Evolutionary conservation across 2,329 filamentous ascomycete species (phyloP).

Genomic region (Colletotrichum sansevieriae): DNA sequence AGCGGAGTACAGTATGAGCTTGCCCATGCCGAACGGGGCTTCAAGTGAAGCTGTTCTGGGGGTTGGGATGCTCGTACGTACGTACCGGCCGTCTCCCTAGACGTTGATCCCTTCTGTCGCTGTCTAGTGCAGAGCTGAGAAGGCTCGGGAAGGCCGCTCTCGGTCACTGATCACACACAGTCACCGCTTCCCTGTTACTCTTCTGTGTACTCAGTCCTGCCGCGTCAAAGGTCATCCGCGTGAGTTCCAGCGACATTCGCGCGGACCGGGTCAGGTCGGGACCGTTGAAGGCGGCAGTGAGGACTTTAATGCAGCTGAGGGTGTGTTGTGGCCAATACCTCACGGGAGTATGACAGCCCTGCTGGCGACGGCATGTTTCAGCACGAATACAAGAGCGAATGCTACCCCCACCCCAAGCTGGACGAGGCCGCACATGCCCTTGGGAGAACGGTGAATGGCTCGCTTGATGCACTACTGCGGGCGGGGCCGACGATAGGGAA

Average conservation of each 20-base stretch:
- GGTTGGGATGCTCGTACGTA: neutral
- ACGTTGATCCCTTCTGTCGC: neutral
- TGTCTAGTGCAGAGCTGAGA: neutral
- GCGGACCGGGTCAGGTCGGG: neutral
- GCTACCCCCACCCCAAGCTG: slow-evolving; percentile 37
- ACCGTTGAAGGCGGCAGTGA: neutral
- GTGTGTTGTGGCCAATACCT: slow-evolving; percentile 17
- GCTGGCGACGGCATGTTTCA: slow-evolving; percentile 37
- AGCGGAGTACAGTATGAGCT: neutral
- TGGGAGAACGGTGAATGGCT: slow-evolving; percentile 32
- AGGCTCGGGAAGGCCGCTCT: slow-evolving; percentile 14
- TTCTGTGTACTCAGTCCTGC: too few relatives aligned
- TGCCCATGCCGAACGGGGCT: neutral
- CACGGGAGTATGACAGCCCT: slow-evolving; percentile 18
- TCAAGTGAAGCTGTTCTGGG: slow-evolving; percentile 9
- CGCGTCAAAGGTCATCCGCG: slow-evolving; percentile 23
- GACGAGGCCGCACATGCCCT: neutral
- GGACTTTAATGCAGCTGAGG: slow-evolving; percentile 7
- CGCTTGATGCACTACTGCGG: slow-evolving; percentile 39
- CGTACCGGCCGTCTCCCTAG: neutral
- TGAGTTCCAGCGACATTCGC: slow-evolving; percentile 25
- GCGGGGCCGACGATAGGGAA: slow-evolving; percentile 15
- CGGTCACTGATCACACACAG: slow-evolving; percentile 1
- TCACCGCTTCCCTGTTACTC: slow-evolving; percentile 20
- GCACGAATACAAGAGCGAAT: slow-evolving; percentile 12